Evolutionary conservation across 805 yeast genomes (phyloP).

Genomic region (Wickerhamiella azyma): DNA sequence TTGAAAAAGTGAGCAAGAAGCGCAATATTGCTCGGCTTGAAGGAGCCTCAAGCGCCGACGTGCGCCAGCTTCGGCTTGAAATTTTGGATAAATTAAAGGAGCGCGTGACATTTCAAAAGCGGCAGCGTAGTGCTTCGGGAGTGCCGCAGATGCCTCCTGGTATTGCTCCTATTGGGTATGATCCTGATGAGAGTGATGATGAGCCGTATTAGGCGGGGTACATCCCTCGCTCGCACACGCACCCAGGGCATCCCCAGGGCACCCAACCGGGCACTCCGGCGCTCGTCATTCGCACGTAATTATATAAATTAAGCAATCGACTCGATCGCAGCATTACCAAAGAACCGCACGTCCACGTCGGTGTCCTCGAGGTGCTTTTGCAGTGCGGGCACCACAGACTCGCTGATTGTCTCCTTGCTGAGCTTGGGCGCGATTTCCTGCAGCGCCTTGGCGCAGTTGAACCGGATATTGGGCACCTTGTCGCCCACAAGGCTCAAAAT

Average conservation of each 20-base stretch:
- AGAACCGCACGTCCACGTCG: slow-evolving; percentile 84
- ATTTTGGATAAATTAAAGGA: slow-evolving; percentile 13
- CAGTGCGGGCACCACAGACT: slow-evolving; percentile 49
- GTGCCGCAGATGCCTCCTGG: slow-evolving; percentile 20
- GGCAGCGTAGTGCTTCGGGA: slow-evolving; percentile 7
- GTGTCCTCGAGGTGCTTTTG: slow-evolving; percentile 52
- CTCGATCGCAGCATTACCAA: slow-evolving; percentile 52
- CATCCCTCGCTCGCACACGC: too few relatives aligned
- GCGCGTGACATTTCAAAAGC: slow-evolving; percentile 13
- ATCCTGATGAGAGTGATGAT: slow-evolving; percentile 17
- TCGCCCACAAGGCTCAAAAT: slow-evolving; percentile 59
- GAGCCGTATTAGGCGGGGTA: slow-evolving; percentile 21
- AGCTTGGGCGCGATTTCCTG: slow-evolving; percentile 46
- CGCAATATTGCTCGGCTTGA: slow-evolving; percentile 1
- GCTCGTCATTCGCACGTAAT: not conserved
- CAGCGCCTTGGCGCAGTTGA: slow-evolving; percentile 84
- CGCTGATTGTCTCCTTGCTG: slow-evolving; percentile 27
- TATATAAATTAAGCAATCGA: slow-evolving; percentile 18
- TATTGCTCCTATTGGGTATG: slow-evolving; percentile 21
- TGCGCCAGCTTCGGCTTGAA: slow-evolving; percentile 10
- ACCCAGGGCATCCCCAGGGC: not conserved
- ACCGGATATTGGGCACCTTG: slow-evolving; percentile 87
- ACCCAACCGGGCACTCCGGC: too few relatives aligned
- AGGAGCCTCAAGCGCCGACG: not conserved
- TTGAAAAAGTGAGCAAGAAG: not conserved